These are phyloP conservation scores for Microglena sp. DNA, from an alignment of 139 green algal species.

Conservation along the genomic window DNA sequence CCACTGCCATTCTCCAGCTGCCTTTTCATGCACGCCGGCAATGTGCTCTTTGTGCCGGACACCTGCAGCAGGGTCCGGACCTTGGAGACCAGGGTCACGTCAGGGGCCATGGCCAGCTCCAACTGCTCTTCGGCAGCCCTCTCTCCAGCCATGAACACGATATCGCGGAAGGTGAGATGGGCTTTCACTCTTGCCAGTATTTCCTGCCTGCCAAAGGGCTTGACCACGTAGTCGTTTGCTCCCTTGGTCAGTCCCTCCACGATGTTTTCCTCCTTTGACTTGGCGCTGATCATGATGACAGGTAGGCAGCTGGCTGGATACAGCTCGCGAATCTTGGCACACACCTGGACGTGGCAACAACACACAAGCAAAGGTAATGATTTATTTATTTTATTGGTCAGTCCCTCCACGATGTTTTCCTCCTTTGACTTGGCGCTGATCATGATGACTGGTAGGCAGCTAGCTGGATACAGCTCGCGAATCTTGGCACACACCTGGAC, in stretches of 20 bases:
- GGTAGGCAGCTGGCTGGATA: slow-evolving; percentile 42
- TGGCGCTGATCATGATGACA: slow-evolving; percentile 47
- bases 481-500: slow-evolving; percentile 33
- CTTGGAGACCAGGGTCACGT: too few species aligned
- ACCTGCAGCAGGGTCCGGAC: too few species aligned
- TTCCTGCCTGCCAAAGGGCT: slow-evolving; percentile 49
- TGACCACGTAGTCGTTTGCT: slow-evolving; percentile 50
- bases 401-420: slow-evolving; percentile 51
- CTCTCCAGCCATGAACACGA: slow-evolving; percentile 8
- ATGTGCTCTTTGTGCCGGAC: too few species aligned
- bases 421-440: slow-evolving; percentile 47
- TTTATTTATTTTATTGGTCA: too few species aligned
- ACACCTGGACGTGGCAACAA: slow-evolving; percentile 15
- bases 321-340: slow-evolving; percentile 26
- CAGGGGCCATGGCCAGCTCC: too few species aligned
- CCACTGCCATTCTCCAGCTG: too few species aligned
- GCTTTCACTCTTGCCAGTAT: slow-evolving; percentile 50
- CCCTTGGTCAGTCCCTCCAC: slow-evolving; percentile 46
- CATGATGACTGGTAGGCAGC: slow-evolving; percentile 56
- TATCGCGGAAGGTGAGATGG: slow-evolving; percentile 41
- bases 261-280: slow-evolving; percentile 54
- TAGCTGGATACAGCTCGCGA: slow-evolving; percentile 32
- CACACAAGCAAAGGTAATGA: too few species aligned
- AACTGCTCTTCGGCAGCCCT: too few species aligned
- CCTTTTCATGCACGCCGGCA: too few species aligned